Percentiles rank a stretch among this genome's conserved stretches.
phyloP scores from a whole-genome alignment of 176 grass and related monocot genomes.

The Hordeum marinum region DNA sequence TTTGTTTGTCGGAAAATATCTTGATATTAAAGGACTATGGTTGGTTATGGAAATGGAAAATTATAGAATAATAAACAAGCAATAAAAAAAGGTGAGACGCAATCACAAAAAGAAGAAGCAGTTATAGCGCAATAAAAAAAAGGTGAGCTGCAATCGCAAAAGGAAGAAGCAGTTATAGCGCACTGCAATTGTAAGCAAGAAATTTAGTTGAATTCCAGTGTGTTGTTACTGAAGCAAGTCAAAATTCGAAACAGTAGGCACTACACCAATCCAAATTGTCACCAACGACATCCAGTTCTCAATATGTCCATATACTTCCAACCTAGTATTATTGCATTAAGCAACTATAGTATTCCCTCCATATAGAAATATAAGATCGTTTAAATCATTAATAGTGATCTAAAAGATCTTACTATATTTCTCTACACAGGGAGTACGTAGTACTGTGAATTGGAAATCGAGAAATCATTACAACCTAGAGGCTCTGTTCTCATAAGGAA shows the following conservation, averaged over 20 bases:
- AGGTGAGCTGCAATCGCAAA: not conserved
- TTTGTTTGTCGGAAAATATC: not conserved
- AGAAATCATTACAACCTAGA: not conserved
- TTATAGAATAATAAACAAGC: not conserved
- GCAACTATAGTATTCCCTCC: not conserved
- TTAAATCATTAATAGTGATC: no score
- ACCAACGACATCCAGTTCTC: not conserved
- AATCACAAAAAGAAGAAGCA: not conserved
- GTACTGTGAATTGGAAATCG: not conserved
- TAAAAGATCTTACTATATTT: no score
- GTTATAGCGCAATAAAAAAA: not conserved
- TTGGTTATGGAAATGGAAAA: not conserved
- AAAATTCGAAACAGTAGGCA: not conserved
- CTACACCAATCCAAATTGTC: not conserved
- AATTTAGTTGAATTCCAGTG: not conserved
- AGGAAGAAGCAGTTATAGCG: not conserved
- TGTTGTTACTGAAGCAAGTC: not conserved
- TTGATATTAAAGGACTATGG: not conserved
- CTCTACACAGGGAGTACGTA: no score
- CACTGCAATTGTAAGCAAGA: not conserved
- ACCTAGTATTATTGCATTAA: not conserved
- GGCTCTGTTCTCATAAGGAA: not conserved
- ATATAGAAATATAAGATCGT: no score
- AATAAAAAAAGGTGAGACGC: not conserved
- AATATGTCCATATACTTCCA: not conserved